Conservation (phyloP, 1,284 basidiomycete species). For the Porodaedalea pini region DNA sequence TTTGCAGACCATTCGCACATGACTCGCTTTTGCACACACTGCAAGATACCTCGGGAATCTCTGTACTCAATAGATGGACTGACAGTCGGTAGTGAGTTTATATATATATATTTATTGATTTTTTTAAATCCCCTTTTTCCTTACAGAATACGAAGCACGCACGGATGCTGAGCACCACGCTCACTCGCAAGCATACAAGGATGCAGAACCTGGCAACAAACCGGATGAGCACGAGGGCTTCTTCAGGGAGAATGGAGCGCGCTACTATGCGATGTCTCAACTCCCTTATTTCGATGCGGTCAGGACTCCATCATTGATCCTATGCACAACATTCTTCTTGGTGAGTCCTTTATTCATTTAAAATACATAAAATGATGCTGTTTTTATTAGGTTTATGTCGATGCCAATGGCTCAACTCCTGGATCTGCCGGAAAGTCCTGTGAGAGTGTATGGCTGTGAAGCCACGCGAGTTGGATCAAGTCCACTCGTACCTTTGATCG, state of each 20-base stretch:
- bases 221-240: background rate
- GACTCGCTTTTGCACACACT: too few species aligned
- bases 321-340: conserved; percentile 24
- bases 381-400: too few species aligned
- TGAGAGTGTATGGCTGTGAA: background rate
- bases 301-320: conserved; percentile 18
- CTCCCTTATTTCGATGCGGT: conserved; percentile 21
- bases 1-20: too few species aligned
- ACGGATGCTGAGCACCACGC: too few species aligned
- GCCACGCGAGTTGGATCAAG: conserved; percentile 15
- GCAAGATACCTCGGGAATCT: too few species aligned
- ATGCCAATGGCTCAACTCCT: conserved; percentile 17
- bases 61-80: too few species aligned
- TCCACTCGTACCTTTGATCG: conserved; percentile 8
- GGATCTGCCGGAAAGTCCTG: conserved; percentile 8
- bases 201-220: too few species aligned
- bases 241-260: conserved; percentile 11
- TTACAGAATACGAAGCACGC: too few species aligned
- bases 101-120: too few species aligned
- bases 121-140: too few species aligned
- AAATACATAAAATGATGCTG: background rate
- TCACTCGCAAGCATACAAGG: too few species aligned
- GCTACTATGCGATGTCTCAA: conserved; percentile 10
- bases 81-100: too few species aligned
- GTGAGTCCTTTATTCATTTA: conserved; percentile 1